phyloP scores from a whole-genome alignment of 352 stramenopile genomes.

The Globisporangium apiculatum region DNA sequence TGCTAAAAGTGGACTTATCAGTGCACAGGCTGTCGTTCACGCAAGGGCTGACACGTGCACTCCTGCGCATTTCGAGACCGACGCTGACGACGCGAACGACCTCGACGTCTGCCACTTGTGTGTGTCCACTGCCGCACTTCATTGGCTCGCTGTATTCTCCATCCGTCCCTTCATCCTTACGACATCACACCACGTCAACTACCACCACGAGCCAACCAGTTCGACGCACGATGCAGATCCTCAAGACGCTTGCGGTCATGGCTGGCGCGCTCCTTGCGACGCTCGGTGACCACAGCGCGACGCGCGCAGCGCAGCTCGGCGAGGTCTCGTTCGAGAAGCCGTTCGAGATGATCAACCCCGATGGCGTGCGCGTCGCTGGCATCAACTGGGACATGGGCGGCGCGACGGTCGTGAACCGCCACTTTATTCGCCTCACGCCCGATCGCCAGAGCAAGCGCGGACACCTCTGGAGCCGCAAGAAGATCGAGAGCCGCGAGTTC shows the following conservation, averaged over 20 bases:
- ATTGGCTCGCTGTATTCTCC: neutral
- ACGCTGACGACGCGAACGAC: neutral
- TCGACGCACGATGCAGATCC: slow-evolving; percentile 2
- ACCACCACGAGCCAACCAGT: too few relatives aligned
- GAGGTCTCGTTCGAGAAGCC: slow-evolving; percentile 72
- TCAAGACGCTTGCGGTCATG: slow-evolving; percentile 18
- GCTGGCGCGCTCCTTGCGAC: slow-evolving; percentile 18
- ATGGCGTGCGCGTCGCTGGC: slow-evolving; percentile 50
- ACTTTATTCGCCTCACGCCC: slow-evolving; percentile 77
- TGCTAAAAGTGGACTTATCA: neutral
- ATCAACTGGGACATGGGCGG: slow-evolving; percentile 54
- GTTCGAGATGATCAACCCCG: slow-evolving; percentile 62
- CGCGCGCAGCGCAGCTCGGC: slow-evolving; percentile 29
- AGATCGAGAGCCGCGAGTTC: slow-evolving; percentile 56
- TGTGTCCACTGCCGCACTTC: too few relatives aligned
- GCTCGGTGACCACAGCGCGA: slow-evolving; percentile 23
- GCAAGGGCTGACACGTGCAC: neutral
- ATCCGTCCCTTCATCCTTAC: neutral
- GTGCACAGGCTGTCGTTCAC: neutral
- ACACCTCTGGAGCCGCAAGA: slow-evolving; percentile 66
- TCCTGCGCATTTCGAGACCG: neutral
- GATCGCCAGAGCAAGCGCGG: slow-evolving; percentile 76
- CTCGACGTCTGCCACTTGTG: too few relatives aligned
- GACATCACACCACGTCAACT: neutral
- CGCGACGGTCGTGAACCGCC: slow-evolving; percentile 59